Conservation (phyloP, 2,329 filamentous ascomycete genomes). For the Phaeosphaeria sp. region DNA sequence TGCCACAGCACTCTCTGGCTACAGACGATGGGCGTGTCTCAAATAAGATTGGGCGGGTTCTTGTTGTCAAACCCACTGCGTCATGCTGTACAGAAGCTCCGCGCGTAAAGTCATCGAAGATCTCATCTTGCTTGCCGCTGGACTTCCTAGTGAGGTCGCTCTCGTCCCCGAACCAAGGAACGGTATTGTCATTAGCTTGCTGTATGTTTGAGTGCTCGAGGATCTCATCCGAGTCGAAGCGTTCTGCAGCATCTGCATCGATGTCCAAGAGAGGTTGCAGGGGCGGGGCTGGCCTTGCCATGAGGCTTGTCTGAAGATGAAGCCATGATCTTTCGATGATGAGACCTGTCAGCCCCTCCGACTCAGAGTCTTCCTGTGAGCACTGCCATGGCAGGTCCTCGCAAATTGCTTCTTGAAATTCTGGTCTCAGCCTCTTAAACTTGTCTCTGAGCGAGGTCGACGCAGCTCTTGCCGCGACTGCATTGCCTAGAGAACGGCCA, state of each 20-base stretch:
- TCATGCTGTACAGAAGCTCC: not conserved
- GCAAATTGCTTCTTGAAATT: not conserved
- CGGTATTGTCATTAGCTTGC: not conserved
- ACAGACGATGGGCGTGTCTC: not conserved
- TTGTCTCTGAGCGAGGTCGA: conserved; percentile 27
- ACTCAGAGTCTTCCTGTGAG: not conserved
- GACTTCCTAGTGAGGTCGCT: too few relatives aligned
- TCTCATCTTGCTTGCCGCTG: too few relatives aligned
- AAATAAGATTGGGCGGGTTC: not conserved
- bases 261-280: conserved; percentile 9
- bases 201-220: not conserved
- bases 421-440: conserved; percentile 9
- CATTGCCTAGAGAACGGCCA: conserved; percentile 40
- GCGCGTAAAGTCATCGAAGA: not conserved
- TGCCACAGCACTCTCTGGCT: not conserved
- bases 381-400: not conserved
- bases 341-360: not conserved
- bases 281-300: not conserved
- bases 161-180: too few relatives aligned
- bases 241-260: not conserved
- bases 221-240: conserved; percentile 14
- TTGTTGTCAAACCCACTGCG: not conserved
- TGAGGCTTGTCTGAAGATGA: conserved; percentile 8
- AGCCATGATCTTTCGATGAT: conserved; percentile 12
- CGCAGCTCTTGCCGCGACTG: conserved; percentile 4